Conservation (phyloP, 495 filamentous ascomycete species). For the Daldinia concentrica region DNA sequence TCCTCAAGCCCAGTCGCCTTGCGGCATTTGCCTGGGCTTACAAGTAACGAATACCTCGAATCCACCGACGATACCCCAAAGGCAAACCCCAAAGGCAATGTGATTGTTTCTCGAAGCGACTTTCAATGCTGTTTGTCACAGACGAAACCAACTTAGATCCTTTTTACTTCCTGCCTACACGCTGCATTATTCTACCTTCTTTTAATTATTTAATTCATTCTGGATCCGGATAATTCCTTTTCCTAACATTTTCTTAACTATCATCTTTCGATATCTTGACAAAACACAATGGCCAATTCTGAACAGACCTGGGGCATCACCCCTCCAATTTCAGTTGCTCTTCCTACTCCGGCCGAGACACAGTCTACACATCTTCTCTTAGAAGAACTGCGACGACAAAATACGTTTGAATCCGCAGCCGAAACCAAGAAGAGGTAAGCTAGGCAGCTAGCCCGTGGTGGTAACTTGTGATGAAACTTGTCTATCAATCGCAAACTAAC, state of each 20-base stretch:
- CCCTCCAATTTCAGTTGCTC: conserved; percentile 76
- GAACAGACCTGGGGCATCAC: conserved; percentile 77
- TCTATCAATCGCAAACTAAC: conserved; percentile 12
- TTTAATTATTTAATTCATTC: conserved; percentile 8
- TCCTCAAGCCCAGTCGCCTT: conserved; percentile 8
- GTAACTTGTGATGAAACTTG: too few species aligned
- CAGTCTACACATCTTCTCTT: conserved; percentile 79
- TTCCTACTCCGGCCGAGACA: conserved; percentile 79
- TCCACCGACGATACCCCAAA: background rate
- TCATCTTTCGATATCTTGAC: conserved; percentile 2
- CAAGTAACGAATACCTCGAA: conserved; percentile 1
- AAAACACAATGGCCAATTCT: conserved; percentile 33
- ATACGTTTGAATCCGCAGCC: conserved; percentile 84
- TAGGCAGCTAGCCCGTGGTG: background rate
- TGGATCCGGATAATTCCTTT: background rate
- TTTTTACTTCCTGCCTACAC: conserved; percentile 4
- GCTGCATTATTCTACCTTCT: conserved; percentile 6
- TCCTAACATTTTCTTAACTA: background rate
- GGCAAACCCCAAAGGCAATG: conserved; percentile 21
- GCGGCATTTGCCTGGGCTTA: conserved; percentile 2
- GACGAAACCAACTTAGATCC: conserved; percentile 12
- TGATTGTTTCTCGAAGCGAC: conserved; percentile 19
- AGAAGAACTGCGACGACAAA: conserved; percentile 82
- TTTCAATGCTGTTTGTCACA: conserved; percentile 23
- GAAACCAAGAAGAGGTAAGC: conserved; percentile 82